A percentile compares a stretch with the other conserved stretches of the same genome.
Evolutionary conservation across 176 grass and related monocot genomes (phyloP).

Genomic region (Ampelocalamus luodianensis): DNA sequence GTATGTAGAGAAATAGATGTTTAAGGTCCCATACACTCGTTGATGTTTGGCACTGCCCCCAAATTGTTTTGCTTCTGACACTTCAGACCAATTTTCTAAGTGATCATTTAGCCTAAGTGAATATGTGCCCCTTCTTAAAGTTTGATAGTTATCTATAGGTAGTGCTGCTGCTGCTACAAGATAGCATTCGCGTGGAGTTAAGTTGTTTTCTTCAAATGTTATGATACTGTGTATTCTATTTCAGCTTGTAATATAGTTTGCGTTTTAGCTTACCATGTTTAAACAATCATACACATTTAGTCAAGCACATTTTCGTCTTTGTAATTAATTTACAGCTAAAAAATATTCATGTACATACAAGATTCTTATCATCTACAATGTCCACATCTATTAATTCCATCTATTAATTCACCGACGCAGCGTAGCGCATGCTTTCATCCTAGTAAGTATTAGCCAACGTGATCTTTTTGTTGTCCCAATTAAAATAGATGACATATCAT

Average conservation of each 20-base stretch:
- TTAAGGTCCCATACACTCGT: background rate
- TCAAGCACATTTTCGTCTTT: background rate
- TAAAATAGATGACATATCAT: too few relatives aligned
- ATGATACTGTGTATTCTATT: background rate
- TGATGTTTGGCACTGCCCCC: constrained; percentile 21
- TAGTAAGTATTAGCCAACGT: too few relatives aligned
- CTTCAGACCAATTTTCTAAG: constrained; percentile 20
- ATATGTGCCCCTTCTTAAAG: background rate
- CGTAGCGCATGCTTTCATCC: too few relatives aligned
- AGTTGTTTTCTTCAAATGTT: background rate
- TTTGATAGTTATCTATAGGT: background rate
- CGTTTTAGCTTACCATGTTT: constrained; percentile 6
- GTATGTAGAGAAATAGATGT: background rate
- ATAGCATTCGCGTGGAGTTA: background rate
- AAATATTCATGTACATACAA: background rate
- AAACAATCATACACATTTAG: constrained; percentile 22
- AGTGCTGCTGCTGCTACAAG: background rate
- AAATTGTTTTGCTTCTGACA: background rate
- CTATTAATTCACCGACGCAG: fast-evolving
- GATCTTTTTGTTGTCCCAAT: too few relatives aligned
- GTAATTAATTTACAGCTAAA: background rate
- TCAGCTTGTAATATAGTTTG: constrained; percentile 15
- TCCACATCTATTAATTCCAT: too few relatives aligned
- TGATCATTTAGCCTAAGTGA: constrained; percentile 11
- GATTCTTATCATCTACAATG: too few relatives aligned